Evolutionary conservation across 306 rosid genomes (phyloP), one percentile per base, ranked within the genome.

Genomic region (Bauhinia variegata): DNA sequence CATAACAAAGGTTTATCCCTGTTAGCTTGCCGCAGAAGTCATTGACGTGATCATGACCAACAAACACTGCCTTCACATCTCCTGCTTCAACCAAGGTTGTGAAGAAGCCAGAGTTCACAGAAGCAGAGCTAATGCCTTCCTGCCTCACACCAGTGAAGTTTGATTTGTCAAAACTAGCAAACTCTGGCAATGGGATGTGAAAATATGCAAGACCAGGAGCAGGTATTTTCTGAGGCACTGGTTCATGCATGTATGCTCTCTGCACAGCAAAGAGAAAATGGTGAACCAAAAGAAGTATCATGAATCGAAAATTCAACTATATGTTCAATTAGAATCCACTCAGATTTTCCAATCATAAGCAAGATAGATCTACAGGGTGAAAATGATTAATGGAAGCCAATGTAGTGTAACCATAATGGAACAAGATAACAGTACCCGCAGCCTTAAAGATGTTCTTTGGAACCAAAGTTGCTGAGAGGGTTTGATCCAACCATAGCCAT

Each of bases 381-480:
- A 18, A 13, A 5, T 32, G 3, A 43, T 51, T 30, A 31, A 53
- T 8, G 11, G 67, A 56, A 37, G n/a, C 7, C 43, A 67, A 61
- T 52, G 54, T 8, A 41, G 10, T 51, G 56, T 5, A 18, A 39
- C 43, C 9, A 53, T 8, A 69, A 36, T 36, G 63, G 19, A 75
- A 75, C 13, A 54, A 69, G 19, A 58, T 46, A 39, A 30, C 42
- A 48, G 75, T 74, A 93, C 99, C 95, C 4, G 64, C 56, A 93
- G 99, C 59, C 67, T 83, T 43, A 67, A 67, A 14, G 99, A 90
- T 13, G 89, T 86, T 51, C 53, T 66, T 60, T 90, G 77, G 61
- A 90, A 90, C 99, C 99, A 93, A 68, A 76, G 73, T 78, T 93
- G 92, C 67, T 93, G 99, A 49, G 99, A 93, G 46, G 96, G 84